A percentile compares a stretch with the other conserved stretches of the same genome.
These are phyloP conservation scores for Trypanosoma boissoni DNA, from an alignment of 208 protist genomes.

Conservation along the genomic window DNA sequence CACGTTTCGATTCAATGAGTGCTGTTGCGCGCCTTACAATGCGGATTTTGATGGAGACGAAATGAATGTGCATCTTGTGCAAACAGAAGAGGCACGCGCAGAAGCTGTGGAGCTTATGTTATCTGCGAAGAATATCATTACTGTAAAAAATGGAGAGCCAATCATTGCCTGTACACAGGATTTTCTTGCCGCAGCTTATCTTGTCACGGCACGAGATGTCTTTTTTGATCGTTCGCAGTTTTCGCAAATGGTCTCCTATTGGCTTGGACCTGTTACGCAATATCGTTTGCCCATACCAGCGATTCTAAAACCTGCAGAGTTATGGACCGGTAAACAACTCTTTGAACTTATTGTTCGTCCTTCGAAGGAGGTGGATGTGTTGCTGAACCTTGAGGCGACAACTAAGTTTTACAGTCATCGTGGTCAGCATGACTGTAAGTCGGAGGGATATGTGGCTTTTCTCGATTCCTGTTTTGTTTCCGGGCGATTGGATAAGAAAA, in stretches of 20 bases:
- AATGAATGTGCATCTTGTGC: slow-evolving; percentile 99
- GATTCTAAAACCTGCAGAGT: slow-evolving; percentile 95
- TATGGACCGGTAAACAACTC: slow-evolving; percentile 99
- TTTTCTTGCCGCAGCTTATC: slow-evolving; percentile 97
- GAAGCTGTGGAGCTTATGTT: slow-evolving; percentile 97
- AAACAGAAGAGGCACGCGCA: slow-evolving; percentile 98
- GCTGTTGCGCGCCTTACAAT: slow-evolving; percentile 98
- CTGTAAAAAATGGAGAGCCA: slow-evolving; percentile 97
- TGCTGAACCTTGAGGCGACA: slow-evolving; percentile 92
- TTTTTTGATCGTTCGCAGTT: slow-evolving; percentile 96
- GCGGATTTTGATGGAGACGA: slow-evolving; percentile 99
- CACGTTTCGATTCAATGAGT: slow-evolving; percentile 99
- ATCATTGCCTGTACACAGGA: slow-evolving; percentile 99
- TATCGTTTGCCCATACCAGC: slow-evolving; percentile 96
- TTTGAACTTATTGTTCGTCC: slow-evolving; percentile 93
- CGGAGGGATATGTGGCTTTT: slow-evolving; percentile 95
- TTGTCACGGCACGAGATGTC: slow-evolving; percentile 94
- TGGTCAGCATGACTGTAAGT: slow-evolving; percentile 58
- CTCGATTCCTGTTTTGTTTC: slow-evolving; percentile 93
- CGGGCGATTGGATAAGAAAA: slow-evolving; percentile 97
- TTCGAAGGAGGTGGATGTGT: slow-evolving; percentile 39
- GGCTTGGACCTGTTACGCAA: slow-evolving; percentile 57
- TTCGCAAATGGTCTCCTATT: slow-evolving; percentile 86
- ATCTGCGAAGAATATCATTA: slow-evolving; percentile 97
- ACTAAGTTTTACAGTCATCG: slow-evolving; percentile 84